A percentile compares a stretch with the other conserved stretches of the same genome.
Evolutionary conservation across 768 basidiomycete species (phyloP).

Genomic region (Fomitopsis serialis): DNA sequence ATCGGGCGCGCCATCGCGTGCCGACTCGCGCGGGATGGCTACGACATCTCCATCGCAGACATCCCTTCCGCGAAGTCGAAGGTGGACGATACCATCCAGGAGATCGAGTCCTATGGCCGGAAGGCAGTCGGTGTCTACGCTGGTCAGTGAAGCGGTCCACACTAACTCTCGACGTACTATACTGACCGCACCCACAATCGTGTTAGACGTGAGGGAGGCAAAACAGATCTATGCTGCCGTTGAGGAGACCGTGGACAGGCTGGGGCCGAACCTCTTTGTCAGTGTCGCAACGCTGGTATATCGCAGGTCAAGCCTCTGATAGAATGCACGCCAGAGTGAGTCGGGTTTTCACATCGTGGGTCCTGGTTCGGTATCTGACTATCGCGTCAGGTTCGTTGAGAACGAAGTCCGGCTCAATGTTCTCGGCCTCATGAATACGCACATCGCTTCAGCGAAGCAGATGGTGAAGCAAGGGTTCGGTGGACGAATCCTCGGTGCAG

Average conservation of each 20-base stretch:
- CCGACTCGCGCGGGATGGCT: constrained; percentile 43
- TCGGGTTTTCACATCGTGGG: neutral
- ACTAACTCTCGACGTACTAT: neutral
- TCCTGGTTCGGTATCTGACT: neutral
- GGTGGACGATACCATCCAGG: constrained; percentile 19
- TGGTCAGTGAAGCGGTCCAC: constrained; percentile 11
- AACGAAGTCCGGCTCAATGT: constrained; percentile 23
- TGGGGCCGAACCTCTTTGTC: constrained; percentile 24
- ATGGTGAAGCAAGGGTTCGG: constrained; percentile 30
- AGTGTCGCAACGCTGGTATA: constrained; percentile 30
- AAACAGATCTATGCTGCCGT: constrained; percentile 25
- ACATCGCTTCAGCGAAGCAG: constrained; percentile 28
- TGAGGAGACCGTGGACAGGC: constrained; percentile 24
- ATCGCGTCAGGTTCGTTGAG: constrained; percentile 19
- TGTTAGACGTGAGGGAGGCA: constrained; percentile 23
- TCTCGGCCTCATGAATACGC: constrained; percentile 27
- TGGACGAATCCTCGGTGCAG: constrained; percentile 26
- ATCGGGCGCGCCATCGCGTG: constrained; percentile 44
- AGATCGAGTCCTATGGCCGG: constrained; percentile 25
- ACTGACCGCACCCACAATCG: neutral
- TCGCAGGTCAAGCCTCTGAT: constrained; percentile 24
- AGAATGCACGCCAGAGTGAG: constrained; percentile 26
- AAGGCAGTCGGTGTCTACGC: constrained; percentile 24
- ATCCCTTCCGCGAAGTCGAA: constrained; percentile 22
- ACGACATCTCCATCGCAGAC: constrained; percentile 43